Base-by-base conservation (phyloP, 2,329 filamentous ascomycete species). In the Talaromyces sp. region DNA sequence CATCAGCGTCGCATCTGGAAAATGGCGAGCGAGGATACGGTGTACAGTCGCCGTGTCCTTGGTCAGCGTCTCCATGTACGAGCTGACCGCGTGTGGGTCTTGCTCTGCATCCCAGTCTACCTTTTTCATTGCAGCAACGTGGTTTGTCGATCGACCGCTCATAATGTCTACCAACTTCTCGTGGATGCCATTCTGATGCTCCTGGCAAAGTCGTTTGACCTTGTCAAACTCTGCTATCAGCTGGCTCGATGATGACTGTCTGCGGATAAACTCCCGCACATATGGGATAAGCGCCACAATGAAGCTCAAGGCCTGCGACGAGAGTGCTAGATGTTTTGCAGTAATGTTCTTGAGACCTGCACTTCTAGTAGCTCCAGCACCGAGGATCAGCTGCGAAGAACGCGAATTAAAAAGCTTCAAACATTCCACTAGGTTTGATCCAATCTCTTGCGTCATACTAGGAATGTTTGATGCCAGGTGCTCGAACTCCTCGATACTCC, bases 331-430 rank as follows among this genome's bases (percentile, higher is more conserved):
- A 75, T 99, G 93, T 68, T 95, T 95, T 0, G 95, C 96, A 0
- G 91, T 96, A 72, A 99, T 99, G 70, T 97, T 97, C 73, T 92
- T 96, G 21, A 99, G 80, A 0, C 93, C 93, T 1, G 93, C 95
- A 26, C 89, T 92, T 38, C 86, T 83, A 5, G 91, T 97, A 4
- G 95, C 95, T 4, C 95, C 95, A 1, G 95, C 95, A 1, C 95
- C 95, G 7, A 99, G 86, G 65, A 99, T 97, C 61, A 99, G 84
- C 72, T 99, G 95, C n/a, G 90, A 96, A 61, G 93, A 93, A 21
- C 95, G 89, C 2, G 92, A 97, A 74, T 99, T 97, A 82, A 98
- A 99, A 4, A 96, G 82, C 65, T 95, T 90, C 14, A 98, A 82
- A 70, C 96, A 96, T 24, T 95, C 88, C 49, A 97, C 81, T 11